Evolutionary conservation across 2,329 filamentous ascomycete genomes (phyloP).

Genomic region (Penicillium sp.): DNA sequence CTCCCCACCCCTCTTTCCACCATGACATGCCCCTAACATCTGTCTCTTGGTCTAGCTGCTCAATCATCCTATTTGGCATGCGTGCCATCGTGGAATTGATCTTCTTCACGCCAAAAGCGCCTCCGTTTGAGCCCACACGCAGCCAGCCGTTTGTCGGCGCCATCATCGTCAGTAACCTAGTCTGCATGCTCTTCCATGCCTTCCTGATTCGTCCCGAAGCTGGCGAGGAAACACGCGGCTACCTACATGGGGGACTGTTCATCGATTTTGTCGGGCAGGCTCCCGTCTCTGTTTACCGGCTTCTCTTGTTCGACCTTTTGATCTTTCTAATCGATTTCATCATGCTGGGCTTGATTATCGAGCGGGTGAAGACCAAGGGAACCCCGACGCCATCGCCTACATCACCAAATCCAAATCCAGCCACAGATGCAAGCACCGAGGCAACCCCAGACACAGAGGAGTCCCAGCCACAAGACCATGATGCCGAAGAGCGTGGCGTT

Average conservation of each 20-base stretch:
- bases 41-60: constrained; percentile 47
- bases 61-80: constrained; percentile 54
- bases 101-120: constrained; percentile 58
- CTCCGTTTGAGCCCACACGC: constrained; percentile 50
- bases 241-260: constrained; percentile 60
- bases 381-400: constrained; percentile 9
- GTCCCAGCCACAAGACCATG: constrained; percentile 49
- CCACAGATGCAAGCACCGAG: constrained; percentile 24
- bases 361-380: constrained; percentile 48
- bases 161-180: constrained; percentile 53
- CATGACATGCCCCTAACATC: background rate
- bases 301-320: constrained; percentile 53
- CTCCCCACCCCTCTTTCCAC: background rate
- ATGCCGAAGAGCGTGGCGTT: constrained; percentile 59
- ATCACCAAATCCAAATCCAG: constrained; percentile 7
- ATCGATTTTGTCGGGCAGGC: constrained; percentile 65
- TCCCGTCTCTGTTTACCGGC: constrained; percentile 52
- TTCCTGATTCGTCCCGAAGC: constrained; percentile 52
- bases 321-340: constrained; percentile 55
- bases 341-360: constrained; percentile 54
- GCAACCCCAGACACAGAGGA: constrained; percentile 12
- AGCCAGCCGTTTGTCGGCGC: constrained; percentile 53
- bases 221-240: constrained; percentile 52
- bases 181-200: constrained; percentile 57
- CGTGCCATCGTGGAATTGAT: constrained; percentile 56